Percentiles rank a stretch among this genome's conserved stretches.
Conservation (phyloP, 345 rosid genomes). For the Bretschneidera sinensis region DNA sequence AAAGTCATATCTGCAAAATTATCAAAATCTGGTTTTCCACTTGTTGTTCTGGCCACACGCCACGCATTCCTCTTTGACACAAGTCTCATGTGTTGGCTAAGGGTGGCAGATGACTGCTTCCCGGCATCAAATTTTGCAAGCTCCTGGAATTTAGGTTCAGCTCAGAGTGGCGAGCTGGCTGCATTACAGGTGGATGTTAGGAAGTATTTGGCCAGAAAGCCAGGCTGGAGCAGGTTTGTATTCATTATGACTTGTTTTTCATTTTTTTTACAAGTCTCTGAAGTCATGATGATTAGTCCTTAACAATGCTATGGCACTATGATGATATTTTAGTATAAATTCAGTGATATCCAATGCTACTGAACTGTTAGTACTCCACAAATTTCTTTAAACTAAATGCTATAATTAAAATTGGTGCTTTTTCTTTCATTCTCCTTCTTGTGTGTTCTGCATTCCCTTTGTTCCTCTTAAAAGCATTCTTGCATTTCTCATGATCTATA, state of each 20-base stretch:
- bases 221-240: slow-evolving; percentile 92
- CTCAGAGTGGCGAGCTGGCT: slow-evolving; percentile 91
- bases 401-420: too few species aligned
- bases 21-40: slow-evolving; percentile 93
- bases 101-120: slow-evolving; percentile 98
- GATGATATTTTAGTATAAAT: too few species aligned
- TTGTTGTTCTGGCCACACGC: slow-evolving; percentile 88
- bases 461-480: too few species aligned
- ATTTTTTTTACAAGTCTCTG: too few species aligned
- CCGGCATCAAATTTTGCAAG: slow-evolving; percentile 94
- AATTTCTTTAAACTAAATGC: too few species aligned
- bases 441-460: too few species aligned
- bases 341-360: too few species aligned
- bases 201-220: slow-evolving; percentile 95
- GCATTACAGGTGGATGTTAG: slow-evolving; percentile 89
- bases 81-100: slow-evolving; percentile 92
- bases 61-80: slow-evolving; percentile 91
- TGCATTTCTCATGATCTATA: too few species aligned
- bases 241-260: slow-evolving; percentile 13
- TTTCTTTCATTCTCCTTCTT: too few species aligned
- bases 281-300: too few species aligned
- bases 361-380: too few species aligned
- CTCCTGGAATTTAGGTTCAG: slow-evolving; percentile 87
- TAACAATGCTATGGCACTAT: too few species aligned
- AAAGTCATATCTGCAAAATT: slow-evolving; percentile 90